Evolutionary conservation across 2,329 filamentous ascomycete genomes (phyloP), one percentile per base, ranked within the genome.

Genomic region (Fusarium lyarnte): DNA sequence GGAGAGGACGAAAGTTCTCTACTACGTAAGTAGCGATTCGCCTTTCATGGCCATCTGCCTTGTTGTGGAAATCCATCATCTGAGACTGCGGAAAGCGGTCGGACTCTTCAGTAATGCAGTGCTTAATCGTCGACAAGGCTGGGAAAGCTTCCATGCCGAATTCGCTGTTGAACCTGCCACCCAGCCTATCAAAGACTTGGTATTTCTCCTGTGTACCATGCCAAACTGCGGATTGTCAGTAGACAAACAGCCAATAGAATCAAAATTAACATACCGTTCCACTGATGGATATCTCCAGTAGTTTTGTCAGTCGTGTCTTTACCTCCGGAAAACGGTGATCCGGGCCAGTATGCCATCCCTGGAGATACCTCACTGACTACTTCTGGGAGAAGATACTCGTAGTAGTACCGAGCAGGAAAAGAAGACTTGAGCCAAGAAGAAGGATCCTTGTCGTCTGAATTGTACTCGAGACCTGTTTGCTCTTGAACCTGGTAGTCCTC

Each of bases 401-500:
- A 60, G 19, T 60, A 60, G 9, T 60, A 60, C 4, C 47, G 31
- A 12, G 58, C 58, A 6, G 58, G 58, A 25, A 60, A 60, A 19
- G 51, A 55, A 10, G 58, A 29, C 10, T 60, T 55, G 23, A 60
- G 36, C 58, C 58, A 60, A n/a, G 58, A 60, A 14, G 17, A 31
- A 12, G 58, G 58, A 27, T 60, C n/a, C 9, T 27, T 27, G 31
- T 60, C 47, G 0, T 60, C 58, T 23, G 47, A 29, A 17, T 42
- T 7, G 9, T 60, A 60, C 6, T 60, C 58, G 2, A 60, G 58
- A 12, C 58, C 47, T 10, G 29, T 29, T 12, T 31, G 23, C 36
- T 60, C 58, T 7, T 60, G 58, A 9, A 60, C 58, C 19, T 60
- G 58, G 47, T 60, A 60, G 19, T 60, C 58, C 31, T 60, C 58